Evolutionary conservation across 129 eudicot species (phyloP).

Genomic region (Arctium minus): DNA sequence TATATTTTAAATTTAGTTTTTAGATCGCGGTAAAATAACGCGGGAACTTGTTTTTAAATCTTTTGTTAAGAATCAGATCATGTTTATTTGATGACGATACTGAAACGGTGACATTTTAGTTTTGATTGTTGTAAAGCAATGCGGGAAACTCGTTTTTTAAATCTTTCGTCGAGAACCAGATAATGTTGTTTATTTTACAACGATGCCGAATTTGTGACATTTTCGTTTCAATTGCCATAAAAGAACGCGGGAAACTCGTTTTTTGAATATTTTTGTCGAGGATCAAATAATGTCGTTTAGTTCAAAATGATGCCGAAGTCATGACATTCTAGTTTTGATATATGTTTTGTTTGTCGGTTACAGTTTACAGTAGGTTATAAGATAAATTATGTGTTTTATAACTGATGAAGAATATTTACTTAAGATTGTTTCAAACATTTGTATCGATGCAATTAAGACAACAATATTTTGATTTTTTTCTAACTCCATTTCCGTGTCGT

Average conservation of each 20-base stretch:
- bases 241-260: not conserved
- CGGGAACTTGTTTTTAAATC: too few relatives aligned
- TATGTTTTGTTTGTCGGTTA: not conserved
- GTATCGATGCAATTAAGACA: not conserved
- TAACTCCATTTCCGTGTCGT: not conserved
- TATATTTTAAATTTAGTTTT: not conserved
- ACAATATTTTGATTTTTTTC: not conserved
- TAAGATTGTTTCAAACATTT: not conserved
- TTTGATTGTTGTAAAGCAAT: too few relatives aligned
- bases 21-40: not conserved
- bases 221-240: not conserved
- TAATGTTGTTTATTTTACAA: not conserved
- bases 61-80: too few relatives aligned
- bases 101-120: too few relatives aligned
- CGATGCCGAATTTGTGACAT: not conserved
- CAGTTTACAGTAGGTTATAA: not conserved
- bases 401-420: not conserved
- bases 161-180: not conserved
- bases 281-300: not conserved
- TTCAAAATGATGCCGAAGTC: not conserved
- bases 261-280: not conserved
- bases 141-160: not conserved
- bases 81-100: too few relatives aligned
- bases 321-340: not conserved
- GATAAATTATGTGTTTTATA: not conserved